Evolutionary conservation across 2,329 filamentous ascomycete species (phyloP).

Genomic region (Erysiphe neolycopersici): DNA sequence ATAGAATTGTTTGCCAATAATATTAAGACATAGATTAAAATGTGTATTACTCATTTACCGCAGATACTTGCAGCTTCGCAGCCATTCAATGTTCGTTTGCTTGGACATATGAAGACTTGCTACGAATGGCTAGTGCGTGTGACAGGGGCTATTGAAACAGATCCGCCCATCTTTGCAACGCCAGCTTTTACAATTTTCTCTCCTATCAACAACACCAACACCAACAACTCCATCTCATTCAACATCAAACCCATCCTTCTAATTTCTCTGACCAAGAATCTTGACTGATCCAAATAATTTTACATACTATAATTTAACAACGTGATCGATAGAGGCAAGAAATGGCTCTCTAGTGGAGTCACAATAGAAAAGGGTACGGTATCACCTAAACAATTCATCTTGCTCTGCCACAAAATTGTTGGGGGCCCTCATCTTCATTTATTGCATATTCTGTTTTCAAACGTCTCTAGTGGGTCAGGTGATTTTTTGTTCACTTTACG

Average conservation of each 20-base stretch:
- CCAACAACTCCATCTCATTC: slow-evolving; percentile 1
- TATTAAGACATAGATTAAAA: too few relatives aligned
- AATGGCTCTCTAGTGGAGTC: slow-evolving; percentile 3
- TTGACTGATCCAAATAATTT: slow-evolving; percentile 13
- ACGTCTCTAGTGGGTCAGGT: slow-evolving; percentile 1
- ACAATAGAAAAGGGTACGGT: slow-evolving; percentile 12
- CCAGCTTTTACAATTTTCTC: slow-evolving; percentile 1
- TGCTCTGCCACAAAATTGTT: slow-evolving; percentile 3
- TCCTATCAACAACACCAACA: slow-evolving; percentile 2
- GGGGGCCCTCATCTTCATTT: slow-evolving; percentile 1
- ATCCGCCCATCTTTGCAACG: neutral
- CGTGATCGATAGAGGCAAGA: slow-evolving; percentile 6
- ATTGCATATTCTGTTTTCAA: neutral
- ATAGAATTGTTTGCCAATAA: too few relatives aligned
- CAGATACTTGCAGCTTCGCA: neutral
- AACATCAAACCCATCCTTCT: slow-evolving; percentile 3
- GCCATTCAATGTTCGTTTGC: neutral
- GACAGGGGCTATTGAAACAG: neutral
- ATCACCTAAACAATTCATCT: slow-evolving; percentile 12
- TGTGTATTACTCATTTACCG: too few relatives aligned
- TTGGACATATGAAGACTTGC: neutral
- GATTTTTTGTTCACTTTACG: neutral
- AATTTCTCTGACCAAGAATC: slow-evolving; percentile 8
- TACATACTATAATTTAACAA: slow-evolving; percentile 12
- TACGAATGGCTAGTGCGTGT: neutral